These are phyloP conservation scores for Agrocybe pediades DNA, from an alignment of 768 basidiomycete genomes.

Conservation along the genomic window DNA sequence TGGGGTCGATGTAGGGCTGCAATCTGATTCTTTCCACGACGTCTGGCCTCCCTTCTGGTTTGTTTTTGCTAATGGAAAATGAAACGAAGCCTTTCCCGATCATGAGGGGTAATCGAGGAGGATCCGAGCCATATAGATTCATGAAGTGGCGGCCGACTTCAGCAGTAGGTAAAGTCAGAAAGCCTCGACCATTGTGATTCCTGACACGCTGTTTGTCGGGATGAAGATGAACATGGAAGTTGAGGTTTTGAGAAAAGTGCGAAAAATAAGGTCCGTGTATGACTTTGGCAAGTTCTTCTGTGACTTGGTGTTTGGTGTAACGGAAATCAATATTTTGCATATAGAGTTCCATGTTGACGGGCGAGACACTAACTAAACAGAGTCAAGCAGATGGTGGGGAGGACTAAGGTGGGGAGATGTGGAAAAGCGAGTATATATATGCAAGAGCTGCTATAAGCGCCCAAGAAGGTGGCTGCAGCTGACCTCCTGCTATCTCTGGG, in stretches of 20 bases:
- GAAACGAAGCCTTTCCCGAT: conserved; percentile 33
- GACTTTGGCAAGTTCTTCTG: conserved; percentile 37
- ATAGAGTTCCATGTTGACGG: conserved; percentile 43
- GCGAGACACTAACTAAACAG: too few relatives aligned
- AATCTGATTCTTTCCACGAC: conserved; percentile 38
- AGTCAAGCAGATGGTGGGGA: conserved; percentile 4
- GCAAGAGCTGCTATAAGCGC: conserved; percentile 7
- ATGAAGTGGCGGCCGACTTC: conserved; percentile 46
- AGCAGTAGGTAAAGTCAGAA: conserved; percentile 46
- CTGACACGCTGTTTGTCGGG: conserved; percentile 31
- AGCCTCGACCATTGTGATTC: conserved; percentile 43
- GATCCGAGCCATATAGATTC: conserved; percentile 28
- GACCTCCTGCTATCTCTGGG: conserved; percentile 4
- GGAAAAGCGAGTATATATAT: conserved; percentile 13
- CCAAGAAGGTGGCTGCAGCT: conserved; percentile 1
- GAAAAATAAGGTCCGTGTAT: conserved; percentile 48
- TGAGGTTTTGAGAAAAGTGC: conserved; percentile 33
- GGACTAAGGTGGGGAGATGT: conserved; percentile 8
- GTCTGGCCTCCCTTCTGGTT: conserved; percentile 25
- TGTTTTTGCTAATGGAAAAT: conserved; percentile 31
- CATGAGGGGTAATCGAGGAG: conserved; percentile 16
- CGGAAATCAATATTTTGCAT: conserved; percentile 38
- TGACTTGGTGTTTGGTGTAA: conserved; percentile 30
- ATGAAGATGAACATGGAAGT: conserved; percentile 57
- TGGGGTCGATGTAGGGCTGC: conserved; percentile 45